phyloP scores from a whole-genome alignment of 2,329 filamentous ascomycete genomes.

The Magnaporthiopsis rhizophila region DNA sequence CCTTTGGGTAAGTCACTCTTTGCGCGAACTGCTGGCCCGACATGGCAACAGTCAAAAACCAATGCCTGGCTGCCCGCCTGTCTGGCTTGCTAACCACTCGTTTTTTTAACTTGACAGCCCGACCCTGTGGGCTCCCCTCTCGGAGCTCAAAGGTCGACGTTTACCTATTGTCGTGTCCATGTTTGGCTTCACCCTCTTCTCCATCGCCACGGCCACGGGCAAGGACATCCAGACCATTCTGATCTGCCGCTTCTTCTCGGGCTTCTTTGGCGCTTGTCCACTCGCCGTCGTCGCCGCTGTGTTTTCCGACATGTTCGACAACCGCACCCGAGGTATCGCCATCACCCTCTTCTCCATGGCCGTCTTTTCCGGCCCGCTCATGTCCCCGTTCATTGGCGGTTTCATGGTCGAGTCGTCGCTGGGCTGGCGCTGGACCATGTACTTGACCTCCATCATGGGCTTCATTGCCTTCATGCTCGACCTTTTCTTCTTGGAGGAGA shows the following conservation, averaged over 20 bases:
- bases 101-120: slow-evolving; percentile 32
- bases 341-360: slow-evolving; percentile 52
- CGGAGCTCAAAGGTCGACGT: slow-evolving; percentile 61
- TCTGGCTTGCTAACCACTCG: not conserved
- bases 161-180: slow-evolving; percentile 53
- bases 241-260: slow-evolving; percentile 65
- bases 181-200: slow-evolving; percentile 64
- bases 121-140: slow-evolving; percentile 64
- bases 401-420: slow-evolving; percentile 56
- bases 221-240: slow-evolving; percentile 64
- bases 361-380: slow-evolving; percentile 58
- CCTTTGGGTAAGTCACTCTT: slow-evolving; percentile 39
- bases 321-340: slow-evolving; percentile 50
- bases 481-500: slow-evolving; percentile 57
- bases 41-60: not conserved
- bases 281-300: slow-evolving; percentile 63
- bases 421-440: slow-evolving; percentile 69
- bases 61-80: no score
- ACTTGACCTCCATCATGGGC: slow-evolving; percentile 55
- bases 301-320: slow-evolving; percentile 65
- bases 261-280: slow-evolving; percentile 63
- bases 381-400: slow-evolving; percentile 62
- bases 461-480: slow-evolving; percentile 51
- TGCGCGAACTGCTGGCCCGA: not conserved
- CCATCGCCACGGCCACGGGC: slow-evolving; percentile 54